Percentiles rank a stretch among this genome's conserved stretches.
Conservation (phyloP, 768 basidiomycete species). For the Phylloporus sp. region DNA sequence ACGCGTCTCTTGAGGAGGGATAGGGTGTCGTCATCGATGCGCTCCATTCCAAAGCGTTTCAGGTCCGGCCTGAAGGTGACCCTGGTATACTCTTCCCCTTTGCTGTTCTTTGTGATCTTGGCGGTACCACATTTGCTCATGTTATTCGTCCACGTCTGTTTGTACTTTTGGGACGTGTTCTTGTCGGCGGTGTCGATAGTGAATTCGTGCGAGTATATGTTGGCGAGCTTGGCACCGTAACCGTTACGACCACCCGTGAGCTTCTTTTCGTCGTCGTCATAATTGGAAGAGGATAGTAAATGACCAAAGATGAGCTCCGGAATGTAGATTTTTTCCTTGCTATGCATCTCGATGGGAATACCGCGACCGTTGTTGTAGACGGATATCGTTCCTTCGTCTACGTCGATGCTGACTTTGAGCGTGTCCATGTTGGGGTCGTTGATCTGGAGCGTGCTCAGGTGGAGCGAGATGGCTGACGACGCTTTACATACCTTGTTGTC, state of each 20-base stretch:
- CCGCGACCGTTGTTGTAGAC: constrained; percentile 95
- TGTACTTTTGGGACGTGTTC: constrained; percentile 82
- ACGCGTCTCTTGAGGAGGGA: constrained; percentile 89
- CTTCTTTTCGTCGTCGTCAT: constrained; percentile 98
- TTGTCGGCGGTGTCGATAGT: constrained; percentile 94
- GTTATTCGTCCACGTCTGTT: constrained; percentile 91
- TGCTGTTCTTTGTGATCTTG: constrained; percentile 89
- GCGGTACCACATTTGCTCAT: constrained; percentile 85
- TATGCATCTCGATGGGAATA: constrained; percentile 95
- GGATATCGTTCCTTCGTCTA: constrained; percentile 79
- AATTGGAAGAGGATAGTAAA: constrained; percentile 91
- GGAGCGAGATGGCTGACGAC: neutral
- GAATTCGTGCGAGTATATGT: constrained; percentile 97
- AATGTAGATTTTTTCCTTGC: constrained; percentile 88
- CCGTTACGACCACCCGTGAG: constrained; percentile 98
- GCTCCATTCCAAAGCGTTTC: constrained; percentile 84
- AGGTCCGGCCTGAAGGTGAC: constrained; percentile 94
- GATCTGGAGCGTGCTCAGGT: constrained; percentile 47
- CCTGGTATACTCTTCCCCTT: constrained; percentile 85
- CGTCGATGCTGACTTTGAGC: constrained; percentile 82
- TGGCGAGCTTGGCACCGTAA: constrained; percentile 96
- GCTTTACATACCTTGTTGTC: constrained; percentile 85
- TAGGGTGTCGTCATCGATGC: constrained; percentile 87
- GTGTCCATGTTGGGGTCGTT: constrained; percentile 90
- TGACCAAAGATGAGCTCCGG: constrained; percentile 98